Percentiles rank a stretch among this genome's conserved stretches.
Evolutionary conservation across 2,329 filamentous ascomycete species (phyloP).

Genomic region (Alternaria gaisen): DNA sequence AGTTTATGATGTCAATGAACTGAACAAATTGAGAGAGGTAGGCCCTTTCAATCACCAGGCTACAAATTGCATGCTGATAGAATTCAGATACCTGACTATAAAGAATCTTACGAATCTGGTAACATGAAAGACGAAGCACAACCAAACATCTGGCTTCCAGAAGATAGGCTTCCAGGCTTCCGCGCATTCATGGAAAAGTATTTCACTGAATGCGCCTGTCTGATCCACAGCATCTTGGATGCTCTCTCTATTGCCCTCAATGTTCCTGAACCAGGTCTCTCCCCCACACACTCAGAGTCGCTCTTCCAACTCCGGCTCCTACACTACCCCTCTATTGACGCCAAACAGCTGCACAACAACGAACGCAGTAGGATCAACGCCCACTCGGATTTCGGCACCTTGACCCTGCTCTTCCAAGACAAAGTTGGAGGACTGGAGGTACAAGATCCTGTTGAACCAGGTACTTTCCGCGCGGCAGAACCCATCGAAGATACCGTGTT

Average conservation of each 20-base stretch:
- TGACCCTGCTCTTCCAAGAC: slow-evolving; percentile 57
- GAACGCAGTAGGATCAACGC: slow-evolving; percentile 50
- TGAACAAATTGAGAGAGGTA: too few species aligned
- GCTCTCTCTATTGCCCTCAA: slow-evolving; percentile 38
- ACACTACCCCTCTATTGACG: slow-evolving; percentile 20
- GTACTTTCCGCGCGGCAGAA: slow-evolving; percentile 39
- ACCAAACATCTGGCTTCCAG: too few species aligned
- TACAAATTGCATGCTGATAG: too few species aligned
- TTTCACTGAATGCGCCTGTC: slow-evolving; percentile 30
- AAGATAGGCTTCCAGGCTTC: slow-evolving; percentile 44
- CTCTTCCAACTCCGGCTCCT: too few species aligned
- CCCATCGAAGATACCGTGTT: slow-evolving; percentile 46
- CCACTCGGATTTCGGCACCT: slow-evolving; percentile 54
- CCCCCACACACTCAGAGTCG: too few species aligned
- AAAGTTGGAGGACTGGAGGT: slow-evolving; percentile 53
- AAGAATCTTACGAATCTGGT: too few species aligned
- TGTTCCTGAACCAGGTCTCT: too few species aligned
- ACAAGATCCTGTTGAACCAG: slow-evolving; percentile 36
- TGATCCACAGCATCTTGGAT: slow-evolving; percentile 39
- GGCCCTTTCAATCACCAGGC: too few species aligned
- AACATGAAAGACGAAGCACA: too few species aligned
- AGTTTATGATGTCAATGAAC: too few species aligned
- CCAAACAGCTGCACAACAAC: slow-evolving; percentile 31
- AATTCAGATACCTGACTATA: too few species aligned
- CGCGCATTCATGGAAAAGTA: slow-evolving; percentile 37